These are phyloP conservation scores for Fusarium xyrophilum DNA, from an alignment of 2,329 filamentous ascomycete species.

Conservation along the genomic window DNA sequence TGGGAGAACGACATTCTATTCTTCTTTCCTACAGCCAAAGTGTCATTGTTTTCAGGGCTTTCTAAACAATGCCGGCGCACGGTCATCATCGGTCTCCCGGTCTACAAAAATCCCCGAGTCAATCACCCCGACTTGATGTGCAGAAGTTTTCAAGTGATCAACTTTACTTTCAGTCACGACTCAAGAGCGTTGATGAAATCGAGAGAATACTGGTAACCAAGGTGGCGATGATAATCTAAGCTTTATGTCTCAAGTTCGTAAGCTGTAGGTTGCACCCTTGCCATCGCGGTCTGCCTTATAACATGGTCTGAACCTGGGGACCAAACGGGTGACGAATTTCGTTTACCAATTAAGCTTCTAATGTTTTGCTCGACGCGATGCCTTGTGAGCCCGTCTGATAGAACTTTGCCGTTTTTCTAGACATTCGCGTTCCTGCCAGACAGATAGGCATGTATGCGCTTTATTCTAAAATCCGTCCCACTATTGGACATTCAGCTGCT, in stretches of 20 bases:
- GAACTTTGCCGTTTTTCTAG: not conserved
- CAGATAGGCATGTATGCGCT: not conserved
- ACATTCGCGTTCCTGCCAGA: not conserved
- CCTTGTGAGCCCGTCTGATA: not conserved
- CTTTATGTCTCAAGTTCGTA: not conserved
- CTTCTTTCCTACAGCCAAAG: not conserved
- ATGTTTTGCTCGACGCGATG: not conserved
- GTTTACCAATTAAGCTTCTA: not conserved
- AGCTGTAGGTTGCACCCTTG: not conserved
- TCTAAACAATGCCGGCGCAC: conserved; percentile 13
- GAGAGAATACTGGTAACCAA: too few relatives aligned
- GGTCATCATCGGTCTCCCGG: conserved; percentile 10
- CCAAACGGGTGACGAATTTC: not conserved
- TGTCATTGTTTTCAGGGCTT: not conserved
- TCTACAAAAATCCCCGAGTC: conserved; percentile 14
- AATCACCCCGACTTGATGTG: not conserved
- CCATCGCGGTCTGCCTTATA: not conserved
- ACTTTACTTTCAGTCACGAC: not conserved
- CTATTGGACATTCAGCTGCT: not conserved
- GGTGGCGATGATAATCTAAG: not conserved
- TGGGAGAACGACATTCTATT: not conserved
- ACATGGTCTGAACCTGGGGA: not conserved
- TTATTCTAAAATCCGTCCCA: not conserved
- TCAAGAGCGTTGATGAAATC: not conserved
- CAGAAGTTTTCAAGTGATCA: not conserved